Conservation (phyloP, 2,329 filamentous ascomycete species). For the Epichloe bromicola region DNA sequence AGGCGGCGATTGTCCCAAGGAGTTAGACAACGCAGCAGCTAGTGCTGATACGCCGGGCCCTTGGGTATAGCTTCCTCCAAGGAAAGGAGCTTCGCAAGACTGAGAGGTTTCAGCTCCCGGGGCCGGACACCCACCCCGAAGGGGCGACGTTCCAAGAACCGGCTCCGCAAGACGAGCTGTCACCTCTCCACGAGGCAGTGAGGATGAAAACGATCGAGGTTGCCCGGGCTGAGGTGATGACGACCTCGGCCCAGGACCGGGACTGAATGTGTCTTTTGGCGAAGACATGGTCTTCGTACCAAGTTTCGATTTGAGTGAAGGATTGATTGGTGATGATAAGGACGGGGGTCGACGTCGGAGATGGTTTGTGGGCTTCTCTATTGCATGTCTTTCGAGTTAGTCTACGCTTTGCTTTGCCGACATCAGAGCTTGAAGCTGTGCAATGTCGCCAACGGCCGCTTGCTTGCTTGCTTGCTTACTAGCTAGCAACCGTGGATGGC, state of each 20-base stretch:
- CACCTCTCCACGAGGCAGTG: slow-evolving; percentile 43
- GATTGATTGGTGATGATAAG: neutral
- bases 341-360: neutral
- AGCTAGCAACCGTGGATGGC: neutral
- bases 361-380: neutral
- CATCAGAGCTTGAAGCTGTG: neutral
- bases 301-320: neutral
- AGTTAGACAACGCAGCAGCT: slow-evolving; percentile 72
- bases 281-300: slow-evolving; percentile 19
- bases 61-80: slow-evolving; percentile 48
- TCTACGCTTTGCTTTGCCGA: neutral
- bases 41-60: slow-evolving; percentile 80
- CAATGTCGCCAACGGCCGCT: neutral
- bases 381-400: neutral
- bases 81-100: slow-evolving; percentile 47
- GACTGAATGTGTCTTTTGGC: slow-evolving; percentile 24
- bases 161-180: slow-evolving; percentile 50
- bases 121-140: slow-evolving; percentile 21
- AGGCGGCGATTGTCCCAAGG: slow-evolving; percentile 55
- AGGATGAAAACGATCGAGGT: slow-evolving; percentile 34
- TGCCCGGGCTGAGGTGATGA: slow-evolving; percentile 35
- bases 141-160: slow-evolving; percentile 29
- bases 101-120: slow-evolving; percentile 11
- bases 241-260: slow-evolving; percentile 26
- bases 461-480: neutral